Conservation (phyloP, 1,284 basidiomycete species). For the Tilletia walkeri region DNA sequence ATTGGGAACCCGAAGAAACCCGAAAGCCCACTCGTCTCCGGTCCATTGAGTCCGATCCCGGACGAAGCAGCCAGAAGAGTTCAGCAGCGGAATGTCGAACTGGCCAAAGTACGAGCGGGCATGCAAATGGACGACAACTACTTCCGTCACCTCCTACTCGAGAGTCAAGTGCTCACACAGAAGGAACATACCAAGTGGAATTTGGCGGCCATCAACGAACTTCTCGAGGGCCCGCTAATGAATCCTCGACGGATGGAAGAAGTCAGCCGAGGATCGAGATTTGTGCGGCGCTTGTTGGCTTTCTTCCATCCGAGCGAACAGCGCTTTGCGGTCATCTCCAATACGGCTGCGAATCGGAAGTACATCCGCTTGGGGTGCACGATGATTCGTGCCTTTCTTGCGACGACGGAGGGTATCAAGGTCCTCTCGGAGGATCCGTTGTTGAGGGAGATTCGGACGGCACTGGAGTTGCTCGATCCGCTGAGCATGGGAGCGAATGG, state of each 20-base stretch:
- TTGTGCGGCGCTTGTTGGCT: constrained; percentile 78
- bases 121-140: constrained; percentile 64
- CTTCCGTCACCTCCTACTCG: constrained; percentile 50
- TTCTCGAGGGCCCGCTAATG: constrained; percentile 86
- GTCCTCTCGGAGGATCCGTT: constrained; percentile 86
- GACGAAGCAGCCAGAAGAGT: constrained; percentile 2
- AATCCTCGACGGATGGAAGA: constrained; percentile 94
- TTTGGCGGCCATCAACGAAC: constrained; percentile 79
- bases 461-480: constrained; percentile 87
- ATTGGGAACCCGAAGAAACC: too few species aligned
- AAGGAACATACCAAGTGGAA: constrained; percentile 93
- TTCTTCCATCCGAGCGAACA: constrained; percentile 89
- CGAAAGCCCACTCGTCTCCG: too few species aligned
- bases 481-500: constrained; percentile 58
- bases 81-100: constrained; percentile 76
- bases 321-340: constrained; percentile 76
- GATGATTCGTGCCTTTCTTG: constrained; percentile 76
- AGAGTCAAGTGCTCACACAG: constrained; percentile 71
- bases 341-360: constrained; percentile 60
- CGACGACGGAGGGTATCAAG: constrained; percentile 76
- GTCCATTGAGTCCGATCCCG: background rate
- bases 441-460: constrained; percentile 77
- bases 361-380: constrained; percentile 61
- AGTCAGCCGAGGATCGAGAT: constrained; percentile 83
- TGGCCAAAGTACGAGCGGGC: constrained; percentile 79